phyloP scores from a whole-genome alignment of 495 filamentous ascomycete genomes.

The Stereocaulon alpinum region DNA sequence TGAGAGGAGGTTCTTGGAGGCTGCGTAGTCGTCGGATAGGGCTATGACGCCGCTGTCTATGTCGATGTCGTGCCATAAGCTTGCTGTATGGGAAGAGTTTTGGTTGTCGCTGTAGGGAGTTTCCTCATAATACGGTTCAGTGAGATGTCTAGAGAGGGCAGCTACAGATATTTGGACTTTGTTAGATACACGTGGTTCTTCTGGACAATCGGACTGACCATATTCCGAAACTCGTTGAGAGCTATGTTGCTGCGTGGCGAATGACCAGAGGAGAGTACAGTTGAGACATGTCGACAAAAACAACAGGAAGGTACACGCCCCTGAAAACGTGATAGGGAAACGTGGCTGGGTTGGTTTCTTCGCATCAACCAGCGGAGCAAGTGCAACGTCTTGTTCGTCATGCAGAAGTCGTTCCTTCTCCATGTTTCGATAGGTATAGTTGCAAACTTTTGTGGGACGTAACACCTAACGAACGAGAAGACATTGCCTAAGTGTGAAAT shows the following conservation, averaged over 20 bases:
- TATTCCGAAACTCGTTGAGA: neutral
- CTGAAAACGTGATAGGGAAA: neutral
- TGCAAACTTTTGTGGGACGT: neutral
- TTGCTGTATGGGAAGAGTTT: neutral
- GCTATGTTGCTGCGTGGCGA: neutral
- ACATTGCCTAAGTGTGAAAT: too few relatives aligned
- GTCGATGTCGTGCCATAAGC: constrained; percentile 22
- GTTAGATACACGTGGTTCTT: neutral
- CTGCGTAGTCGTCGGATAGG: constrained; percentile 18
- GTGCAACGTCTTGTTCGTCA: neutral
- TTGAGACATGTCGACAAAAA: neutral
- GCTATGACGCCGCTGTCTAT: constrained; percentile 24
- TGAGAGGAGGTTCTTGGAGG: constrained; percentile 17
- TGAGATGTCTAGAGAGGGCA: neutral
- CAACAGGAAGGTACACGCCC: neutral
- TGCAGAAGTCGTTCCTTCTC: neutral
- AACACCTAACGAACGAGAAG: neutral
- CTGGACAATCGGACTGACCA: neutral
- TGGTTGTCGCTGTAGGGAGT: neutral
- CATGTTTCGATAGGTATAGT: neutral
- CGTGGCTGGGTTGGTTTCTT: neutral
- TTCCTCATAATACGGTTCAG: neutral
- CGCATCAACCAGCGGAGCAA: neutral
- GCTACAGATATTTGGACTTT: neutral
- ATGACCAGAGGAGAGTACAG: neutral